A percentile compares a stretch with the other conserved stretches of the same genome.
Conservation (phyloP, 306 rosid genomes). For the Carpinus viminea region DNA sequence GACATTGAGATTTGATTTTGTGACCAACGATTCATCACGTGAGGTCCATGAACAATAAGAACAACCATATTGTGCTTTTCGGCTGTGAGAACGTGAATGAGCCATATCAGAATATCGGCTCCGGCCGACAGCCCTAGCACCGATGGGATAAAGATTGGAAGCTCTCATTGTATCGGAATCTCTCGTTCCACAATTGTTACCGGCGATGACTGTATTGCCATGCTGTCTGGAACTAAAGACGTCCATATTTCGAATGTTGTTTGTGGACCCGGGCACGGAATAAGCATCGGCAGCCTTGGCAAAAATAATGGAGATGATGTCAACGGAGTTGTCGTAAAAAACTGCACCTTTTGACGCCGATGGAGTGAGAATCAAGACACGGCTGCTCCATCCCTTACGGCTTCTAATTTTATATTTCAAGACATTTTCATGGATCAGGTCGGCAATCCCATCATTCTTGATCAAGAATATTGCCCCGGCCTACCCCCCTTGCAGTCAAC, state of each 20-base stretch:
- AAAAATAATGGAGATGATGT: slow-evolving; percentile 25
- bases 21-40: no score
- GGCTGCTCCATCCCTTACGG: slow-evolving; percentile 29
- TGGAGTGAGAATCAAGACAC: slow-evolving; percentile 70
- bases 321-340: slow-evolving; percentile 33
- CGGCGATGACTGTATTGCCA: slow-evolving; percentile 66
- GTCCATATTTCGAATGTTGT: slow-evolving; percentile 32
- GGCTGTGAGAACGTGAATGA: slow-evolving; percentile 44
- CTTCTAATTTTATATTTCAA: slow-evolving; percentile 39
- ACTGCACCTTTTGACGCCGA: slow-evolving; percentile 43
- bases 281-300: slow-evolving; percentile 76
- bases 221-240: slow-evolving; percentile 39
- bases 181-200: slow-evolving; percentile 34
- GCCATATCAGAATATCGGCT: slow-evolving; percentile 32
- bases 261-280: slow-evolving; percentile 80
- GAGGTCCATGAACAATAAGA: slow-evolving; percentile 51
- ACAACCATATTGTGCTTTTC: slow-evolving; percentile 33
- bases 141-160: slow-evolving; percentile 64
- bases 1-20: no score
- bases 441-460: slow-evolving; percentile 46
- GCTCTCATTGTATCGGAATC: slow-evolving; percentile 32
- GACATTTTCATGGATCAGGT: slow-evolving; percentile 51
- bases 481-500: slow-evolving; percentile 12
- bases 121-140: slow-evolving; percentile 60
- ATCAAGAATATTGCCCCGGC: slow-evolving; percentile 69